Base-by-base conservation (phyloP, 495 filamentous ascomycete species). In the Penicillium waksmanii region DNA sequence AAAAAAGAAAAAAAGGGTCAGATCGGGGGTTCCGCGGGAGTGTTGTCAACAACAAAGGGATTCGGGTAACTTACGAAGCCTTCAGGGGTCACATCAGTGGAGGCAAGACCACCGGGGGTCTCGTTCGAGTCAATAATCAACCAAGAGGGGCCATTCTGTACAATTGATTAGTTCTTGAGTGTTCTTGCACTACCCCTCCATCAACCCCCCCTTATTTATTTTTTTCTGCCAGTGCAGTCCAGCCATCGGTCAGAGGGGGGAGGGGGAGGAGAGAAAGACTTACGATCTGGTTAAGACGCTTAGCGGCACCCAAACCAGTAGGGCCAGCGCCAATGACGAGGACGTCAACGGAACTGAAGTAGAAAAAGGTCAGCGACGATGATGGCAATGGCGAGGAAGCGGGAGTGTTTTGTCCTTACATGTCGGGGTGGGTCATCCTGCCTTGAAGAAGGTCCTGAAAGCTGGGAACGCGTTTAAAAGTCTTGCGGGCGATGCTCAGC, bases 301-400 rank as follows among this genome's bases (percentile, higher is more conserved):
- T 99, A 55, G 94, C 95, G 69, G 95, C 95, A 80, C 95, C 95
- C 65, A 97, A 83, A 66, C 95, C 95, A 66, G 95, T 98, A 57
- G 95, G 95, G 66, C 95, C 95, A 77, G 95, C 95, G 66, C 95
- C 95, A 83, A 99, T 97, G 78, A 99, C 87, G 67, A 99, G 90
- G 65, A 99, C 88, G 78, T 99, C 96, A 73, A 99, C 92, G 61
- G 89, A 87, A 73, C 93, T 97, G 50, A 66, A 46, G 17, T 2
- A 18, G 34, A 23, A 43, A 43, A 55, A 51, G 61, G 72, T 74
- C 25, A 73, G 69, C 52, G 40, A 53, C 17, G 31, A 44, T 35
- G 38, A 47, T 18, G 34, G 12, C 12, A 18, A 19, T 50, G n/a
- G 43, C 40, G 25, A 53, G 58, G 49, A 34, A 18, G 42, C 17